A percentile compares a stretch with the other conserved stretches of the same genome.
phyloP scores from a whole-genome alignment of 2,329 filamentous ascomycete species.

The Rugonectria rugulosa region DNA sequence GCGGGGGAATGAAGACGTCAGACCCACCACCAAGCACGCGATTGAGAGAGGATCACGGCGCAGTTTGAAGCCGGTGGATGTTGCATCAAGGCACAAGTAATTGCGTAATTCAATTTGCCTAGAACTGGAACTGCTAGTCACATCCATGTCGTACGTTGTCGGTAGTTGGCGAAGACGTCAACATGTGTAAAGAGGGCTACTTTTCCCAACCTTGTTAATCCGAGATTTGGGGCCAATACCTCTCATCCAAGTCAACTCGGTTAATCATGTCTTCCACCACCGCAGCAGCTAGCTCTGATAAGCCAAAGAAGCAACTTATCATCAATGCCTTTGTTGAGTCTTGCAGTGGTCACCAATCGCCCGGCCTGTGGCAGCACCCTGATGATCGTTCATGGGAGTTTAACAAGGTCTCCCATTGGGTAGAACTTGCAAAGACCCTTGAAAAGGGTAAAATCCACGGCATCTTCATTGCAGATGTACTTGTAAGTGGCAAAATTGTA shows the following conservation, averaged over 20 bases:
- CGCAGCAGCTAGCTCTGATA: background rate
- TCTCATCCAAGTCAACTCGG: background rate
- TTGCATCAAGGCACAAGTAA: constrained; percentile 7
- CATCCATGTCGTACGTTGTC: background rate
- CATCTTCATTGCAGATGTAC: constrained; percentile 72
- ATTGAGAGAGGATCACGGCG: constrained; percentile 2
- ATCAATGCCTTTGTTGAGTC: constrained; percentile 53
- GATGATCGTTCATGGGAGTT: constrained; percentile 69
- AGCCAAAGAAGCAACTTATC: constrained; percentile 49
- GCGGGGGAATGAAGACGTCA: constrained; percentile 11
- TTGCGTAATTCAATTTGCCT: constrained; percentile 6
- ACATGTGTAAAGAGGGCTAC: constrained; percentile 9
- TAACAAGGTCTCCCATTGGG: constrained; percentile 67
- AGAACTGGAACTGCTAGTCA: background rate
- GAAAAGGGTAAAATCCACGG: constrained; percentile 66
- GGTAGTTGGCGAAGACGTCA: background rate
- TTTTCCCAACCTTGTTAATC: background rate
- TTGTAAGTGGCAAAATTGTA: constrained; percentile 26
- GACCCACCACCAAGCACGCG: constrained; percentile 18
- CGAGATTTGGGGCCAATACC: background rate
- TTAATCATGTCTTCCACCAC: constrained; percentile 5
- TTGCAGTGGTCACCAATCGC: constrained; percentile 55
- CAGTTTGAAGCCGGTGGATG: background rate
- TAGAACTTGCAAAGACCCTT: constrained; percentile 51
- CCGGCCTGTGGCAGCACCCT: constrained; percentile 65